Percentiles rank a stretch among this genome's conserved stretches.
Conservation (phyloP, 2,329 filamentous ascomycete species). For the Aspergillus sp. region DNA sequence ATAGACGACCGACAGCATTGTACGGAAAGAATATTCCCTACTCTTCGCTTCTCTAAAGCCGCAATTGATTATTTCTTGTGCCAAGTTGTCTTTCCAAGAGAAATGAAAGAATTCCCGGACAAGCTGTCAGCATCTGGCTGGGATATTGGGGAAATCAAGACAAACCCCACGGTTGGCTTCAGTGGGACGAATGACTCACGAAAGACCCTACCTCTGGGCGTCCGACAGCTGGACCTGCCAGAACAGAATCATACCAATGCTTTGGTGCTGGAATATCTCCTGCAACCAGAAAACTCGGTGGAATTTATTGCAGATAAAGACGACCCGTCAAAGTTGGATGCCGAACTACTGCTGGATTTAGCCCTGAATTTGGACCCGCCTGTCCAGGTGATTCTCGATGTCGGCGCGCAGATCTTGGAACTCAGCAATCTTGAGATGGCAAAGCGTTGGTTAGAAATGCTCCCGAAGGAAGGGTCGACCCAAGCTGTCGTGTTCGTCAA, state of each 20-base stretch:
- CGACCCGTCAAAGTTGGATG: constrained; percentile 6
- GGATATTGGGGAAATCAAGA: constrained; percentile 30
- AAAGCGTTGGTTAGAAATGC: constrained; percentile 43
- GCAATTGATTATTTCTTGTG: constrained; percentile 54
- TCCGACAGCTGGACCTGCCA: constrained; percentile 49
- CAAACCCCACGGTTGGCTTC: constrained; percentile 55
- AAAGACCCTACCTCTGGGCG: constrained; percentile 48
- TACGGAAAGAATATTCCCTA: constrained; percentile 6
- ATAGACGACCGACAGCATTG: constrained; percentile 57
- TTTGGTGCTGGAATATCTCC: constrained; percentile 51
- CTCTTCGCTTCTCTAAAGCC: constrained; percentile 8
- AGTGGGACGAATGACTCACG: constrained; percentile 61
- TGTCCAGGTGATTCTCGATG: constrained; percentile 58
- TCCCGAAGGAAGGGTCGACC: constrained; percentile 9
- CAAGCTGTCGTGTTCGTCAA: constrained; percentile 51
- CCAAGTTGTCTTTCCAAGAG: constrained; percentile 48
- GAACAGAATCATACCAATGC: constrained; percentile 59
- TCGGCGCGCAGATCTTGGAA: constrained; percentile 63
- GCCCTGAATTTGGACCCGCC: constrained; percentile 34
- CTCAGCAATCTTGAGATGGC: constrained; percentile 51
- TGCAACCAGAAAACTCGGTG: constrained; percentile 45
- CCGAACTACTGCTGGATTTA: constrained; percentile 39
- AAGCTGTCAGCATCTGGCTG: constrained; percentile 56
- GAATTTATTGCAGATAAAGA: constrained; percentile 7
- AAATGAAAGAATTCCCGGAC: constrained; percentile 51